Evolutionary conservation across 495 filamentous ascomycete genomes (phyloP).

Genomic region (Penicillium paxilli): DNA sequence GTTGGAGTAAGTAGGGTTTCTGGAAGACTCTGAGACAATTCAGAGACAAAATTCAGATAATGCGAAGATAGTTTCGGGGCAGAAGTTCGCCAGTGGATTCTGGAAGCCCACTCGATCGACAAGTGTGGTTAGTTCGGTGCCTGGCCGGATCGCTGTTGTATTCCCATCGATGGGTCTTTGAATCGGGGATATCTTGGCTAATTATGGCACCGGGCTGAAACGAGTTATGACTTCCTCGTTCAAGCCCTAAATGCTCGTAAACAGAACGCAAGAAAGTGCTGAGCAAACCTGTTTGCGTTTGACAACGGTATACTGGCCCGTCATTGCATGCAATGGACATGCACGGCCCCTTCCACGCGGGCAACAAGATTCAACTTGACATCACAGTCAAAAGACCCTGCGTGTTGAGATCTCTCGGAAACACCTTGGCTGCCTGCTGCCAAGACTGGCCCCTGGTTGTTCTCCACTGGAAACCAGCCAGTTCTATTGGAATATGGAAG

Average conservation of each 20-base stretch:
- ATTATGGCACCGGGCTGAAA: neutral
- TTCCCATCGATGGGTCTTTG: neutral
- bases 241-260: too few species aligned
- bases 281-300: too few species aligned
- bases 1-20: neutral
- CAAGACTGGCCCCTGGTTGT: neutral
- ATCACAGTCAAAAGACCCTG: neutral
- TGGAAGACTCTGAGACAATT: neutral
- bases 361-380: neutral
- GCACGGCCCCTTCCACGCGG: neutral
- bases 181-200: neutral
- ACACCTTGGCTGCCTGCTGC: neutral
- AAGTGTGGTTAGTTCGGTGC: neutral
- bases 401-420: neutral
- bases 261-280: too few species aligned
- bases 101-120: slow-evolving; percentile 11
- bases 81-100: slow-evolving; percentile 9
- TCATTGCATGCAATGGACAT: neutral
- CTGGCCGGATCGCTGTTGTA: neutral
- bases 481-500: neutral
- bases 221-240: neutral
- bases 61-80: neutral
- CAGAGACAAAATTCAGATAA: neutral
- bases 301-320: too few species aligned
- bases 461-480: neutral